Evolutionary conservation across 345 rosid species (phyloP), one percentile per base, ranked within the genome.

Genomic region (Citrus unshiu): DNA sequence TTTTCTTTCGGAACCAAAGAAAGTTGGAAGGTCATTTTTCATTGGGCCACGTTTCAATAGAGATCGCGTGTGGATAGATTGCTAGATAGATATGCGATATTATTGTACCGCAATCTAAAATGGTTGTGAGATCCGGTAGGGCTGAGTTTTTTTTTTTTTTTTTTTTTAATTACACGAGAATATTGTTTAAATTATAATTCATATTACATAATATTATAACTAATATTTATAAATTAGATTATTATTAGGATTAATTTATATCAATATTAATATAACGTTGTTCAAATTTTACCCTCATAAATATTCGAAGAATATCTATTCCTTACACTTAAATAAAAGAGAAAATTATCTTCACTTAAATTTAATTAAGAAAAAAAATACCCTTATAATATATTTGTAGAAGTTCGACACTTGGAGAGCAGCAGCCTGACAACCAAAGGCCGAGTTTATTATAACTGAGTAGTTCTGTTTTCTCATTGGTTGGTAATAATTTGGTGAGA

Each of bases 41-140:
- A 87, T 89, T 89, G 90, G 90, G 60, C 92, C 92, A 87, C 89
- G 88, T 87, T 9, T 9, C 80, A 21, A 61, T 61, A 35, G 83
- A 71, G 87, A 85, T 85, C 86, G 21, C n/a, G n/a, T 57, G 51
- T 9, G 87, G 86, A 87, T 88, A 88, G 88, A 84, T 80, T 32
- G 78, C 62, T 54, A 35, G 78, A 62, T 83, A 70, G 37, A 32
- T 7, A 5, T 16, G 51, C 5, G 12, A 60, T 61, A 39, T 49
- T 14, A 3, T 7, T 30, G 12, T 54, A 40, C n/a, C 19, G 7
- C 16, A 3, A 9, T 7, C 7, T 10, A 19, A 27, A 70, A 70
- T 14, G 54, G 32, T 6, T 6, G 25, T 1, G 3, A 61, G 66
- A 56, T 54, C 72, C 2, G 68, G 57, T 70, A 25, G 24, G 54